A percentile compares a stretch with the other conserved stretches of the same genome.
These are phyloP conservation scores for Calonectria honghensis DNA, from an alignment of 2,329 filamentous ascomycete species.

Conservation along the genomic window DNA sequence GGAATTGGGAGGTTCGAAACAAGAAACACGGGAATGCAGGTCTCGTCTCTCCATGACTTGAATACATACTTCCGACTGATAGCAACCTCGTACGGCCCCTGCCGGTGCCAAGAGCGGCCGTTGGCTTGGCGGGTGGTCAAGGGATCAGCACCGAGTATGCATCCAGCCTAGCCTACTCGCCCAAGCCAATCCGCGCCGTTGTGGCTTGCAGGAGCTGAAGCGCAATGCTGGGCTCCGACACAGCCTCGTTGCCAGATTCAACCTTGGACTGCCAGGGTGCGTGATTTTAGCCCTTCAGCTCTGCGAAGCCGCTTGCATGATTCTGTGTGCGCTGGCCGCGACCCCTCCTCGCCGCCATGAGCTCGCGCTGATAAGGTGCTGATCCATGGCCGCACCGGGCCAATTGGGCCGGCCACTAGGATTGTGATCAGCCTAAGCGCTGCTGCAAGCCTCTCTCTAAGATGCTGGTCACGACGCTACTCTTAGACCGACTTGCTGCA, in stretches of 20 bases:
- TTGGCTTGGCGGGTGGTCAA: slow-evolving; percentile 7
- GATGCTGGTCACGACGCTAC: neutral
- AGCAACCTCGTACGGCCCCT: slow-evolving; percentile 9
- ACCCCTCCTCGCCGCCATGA: neutral
- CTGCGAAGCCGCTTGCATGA: neutral
- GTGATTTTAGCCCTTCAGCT: slow-evolving; percentile 8
- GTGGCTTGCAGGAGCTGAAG: slow-evolving; percentile 30
- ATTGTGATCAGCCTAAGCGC: neutral
- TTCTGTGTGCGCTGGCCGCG: neutral
- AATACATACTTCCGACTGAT: slow-evolving; percentile 5
- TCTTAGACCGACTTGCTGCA: neutral
- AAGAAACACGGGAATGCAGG: slow-evolving; percentile 9
- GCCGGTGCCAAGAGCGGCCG: neutral
- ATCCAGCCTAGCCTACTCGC: neutral
- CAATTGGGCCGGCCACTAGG: neutral
- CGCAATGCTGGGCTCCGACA: neutral
- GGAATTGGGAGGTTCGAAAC: neutral
- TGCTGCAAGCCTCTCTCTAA: neutral
- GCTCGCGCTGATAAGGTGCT: slow-evolving; percentile 5
- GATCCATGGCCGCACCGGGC: neutral
- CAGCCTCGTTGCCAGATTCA: neutral
- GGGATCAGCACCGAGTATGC: neutral
- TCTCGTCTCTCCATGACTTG: neutral
- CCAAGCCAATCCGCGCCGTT: neutral
- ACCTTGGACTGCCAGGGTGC: neutral